Base-by-base conservation (phyloP, 1,284 basidiomycete genomes). In the Leccinum pseudoinsigne region DNA sequence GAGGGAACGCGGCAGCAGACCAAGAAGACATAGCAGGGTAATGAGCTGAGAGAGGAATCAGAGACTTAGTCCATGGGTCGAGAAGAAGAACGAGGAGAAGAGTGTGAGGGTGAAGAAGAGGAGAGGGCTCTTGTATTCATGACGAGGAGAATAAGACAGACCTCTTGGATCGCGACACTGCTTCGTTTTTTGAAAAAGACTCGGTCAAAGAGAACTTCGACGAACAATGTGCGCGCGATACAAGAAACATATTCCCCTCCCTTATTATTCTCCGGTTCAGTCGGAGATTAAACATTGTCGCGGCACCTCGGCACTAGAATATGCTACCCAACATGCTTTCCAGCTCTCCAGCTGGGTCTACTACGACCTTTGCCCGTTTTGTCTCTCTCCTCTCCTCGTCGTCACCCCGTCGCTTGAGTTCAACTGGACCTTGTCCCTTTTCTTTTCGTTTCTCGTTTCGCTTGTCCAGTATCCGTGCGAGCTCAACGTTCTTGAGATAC, bases 401-500 rank as follows among this genome's bases (percentile, higher is more conserved):
- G 69, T 77, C 64, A 62, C 55, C 50, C 31, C 18, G 58, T 59
- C 67, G 66, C 66, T 67, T 68, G 45, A 61, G 60, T 38, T 76
- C 68, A 9, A 77, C 10, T 4, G 72, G 77, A 16, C 79, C 80
- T 66, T 83, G 80, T 2, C 82, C 85, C 66, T 79, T 83, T 71
- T 82, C 81, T 61, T 77, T 82, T 71, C 84, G 93, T 74, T 88
- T 89, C 67, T 89, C 88, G 38, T 86, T 86, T 56, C 95, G 90
- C 77, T 97, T 96, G 67, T 92, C 88, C 70, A 96, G 80, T 36
- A 97, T 88, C n/a, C 92, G 86, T 1, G 96, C 96, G 18, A 97
- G 85, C 74, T 98, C 97, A 45, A 99, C 97, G 68, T 98, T 97
- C 72, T 86, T 87, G 62, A 99, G 84, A 77, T 99, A 99, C 62